Evolutionary conservation across 164 flowering plant genomes (phyloP).

Genomic region (Macadamia integrifolia): DNA sequence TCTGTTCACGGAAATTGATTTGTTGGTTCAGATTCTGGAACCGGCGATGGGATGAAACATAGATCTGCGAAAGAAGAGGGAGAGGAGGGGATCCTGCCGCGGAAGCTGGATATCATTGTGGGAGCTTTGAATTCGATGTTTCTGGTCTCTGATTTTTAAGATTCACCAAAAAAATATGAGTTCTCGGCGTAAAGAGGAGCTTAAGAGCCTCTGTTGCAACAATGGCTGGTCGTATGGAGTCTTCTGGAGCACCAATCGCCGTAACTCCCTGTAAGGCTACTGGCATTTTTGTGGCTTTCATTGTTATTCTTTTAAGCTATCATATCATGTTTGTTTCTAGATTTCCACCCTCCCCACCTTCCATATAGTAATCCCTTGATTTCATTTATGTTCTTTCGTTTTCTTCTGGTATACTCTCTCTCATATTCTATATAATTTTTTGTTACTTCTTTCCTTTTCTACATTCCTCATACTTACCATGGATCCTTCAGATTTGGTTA

Average conservation of each 20-base stretch:
- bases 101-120: background rate
- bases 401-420: background rate
- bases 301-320: background rate
- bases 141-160: constrained; percentile 1
- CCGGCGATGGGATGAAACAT: constrained; percentile 8
- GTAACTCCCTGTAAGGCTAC: constrained; percentile 51
- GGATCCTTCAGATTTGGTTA: background rate
- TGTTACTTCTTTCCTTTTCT: background rate
- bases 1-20: constrained; percentile 18
- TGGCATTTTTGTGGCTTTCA: constrained; percentile 5
- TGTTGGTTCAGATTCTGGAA: constrained; percentile 8
- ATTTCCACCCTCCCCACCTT: background rate
- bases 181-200: constrained; percentile 34
- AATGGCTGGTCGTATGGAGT: constrained; percentile 75
- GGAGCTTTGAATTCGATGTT: constrained; percentile 4
- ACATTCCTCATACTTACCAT: background rate
- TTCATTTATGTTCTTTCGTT: background rate
- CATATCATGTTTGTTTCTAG: background rate
- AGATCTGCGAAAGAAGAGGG: constrained; percentile 17
- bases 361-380: too few relatives aligned
- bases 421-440: too few relatives aligned
- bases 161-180: constrained; percentile 14
- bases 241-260: constrained; percentile 61
- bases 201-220: constrained; percentile 50
- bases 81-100: constrained; percentile 28